phyloP scores from a whole-genome alignment of 495 filamentous ascomycete genomes.

The Thozetella sp. region DNA sequence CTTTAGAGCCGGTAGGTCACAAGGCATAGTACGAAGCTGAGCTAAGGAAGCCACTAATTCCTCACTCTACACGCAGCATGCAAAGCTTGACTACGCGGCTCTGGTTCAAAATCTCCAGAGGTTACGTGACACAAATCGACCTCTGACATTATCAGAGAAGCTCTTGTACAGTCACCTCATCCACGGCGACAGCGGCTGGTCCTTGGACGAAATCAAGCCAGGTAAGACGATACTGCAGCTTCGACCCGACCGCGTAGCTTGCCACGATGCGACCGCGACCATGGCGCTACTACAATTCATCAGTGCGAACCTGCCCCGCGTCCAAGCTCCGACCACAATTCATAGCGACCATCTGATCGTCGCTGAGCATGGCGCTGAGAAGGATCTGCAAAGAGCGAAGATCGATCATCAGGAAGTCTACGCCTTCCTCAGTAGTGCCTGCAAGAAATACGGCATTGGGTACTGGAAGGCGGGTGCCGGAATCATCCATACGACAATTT shows the following conservation, averaged over 20 bases:
- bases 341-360: conserved; percentile 99
- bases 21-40: no score
- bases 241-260: conserved; percentile 95
- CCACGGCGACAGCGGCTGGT: no score
- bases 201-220: conserved; percentile 79
- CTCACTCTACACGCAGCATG: no score
- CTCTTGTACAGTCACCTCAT: conserved; percentile 95
- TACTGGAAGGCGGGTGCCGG: conserved; percentile 99
- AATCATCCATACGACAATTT: conserved; percentile 97
- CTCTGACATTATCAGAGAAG: conserved; percentile 91
- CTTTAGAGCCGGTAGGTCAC: no score
- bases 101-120: no score
- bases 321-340: conserved; percentile 93
- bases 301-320: conserved; percentile 86
- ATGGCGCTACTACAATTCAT: conserved; percentile 99
- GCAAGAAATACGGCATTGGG: conserved; percentile 95
- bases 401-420: conserved; percentile 94
- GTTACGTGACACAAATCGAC: conserved; percentile 63
- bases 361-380: conserved; percentile 83
- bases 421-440: conserved; percentile 92
- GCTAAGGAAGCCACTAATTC: no score
- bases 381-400: conserved; percentile 84
- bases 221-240: conserved; percentile 90
- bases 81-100: no score
- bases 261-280: conserved; percentile 98